Percentiles rank a stretch among this genome's conserved stretches.
Conservation (phyloP, 2,329 filamentous ascomycete species). For the Diaporthe helianthi region DNA sequence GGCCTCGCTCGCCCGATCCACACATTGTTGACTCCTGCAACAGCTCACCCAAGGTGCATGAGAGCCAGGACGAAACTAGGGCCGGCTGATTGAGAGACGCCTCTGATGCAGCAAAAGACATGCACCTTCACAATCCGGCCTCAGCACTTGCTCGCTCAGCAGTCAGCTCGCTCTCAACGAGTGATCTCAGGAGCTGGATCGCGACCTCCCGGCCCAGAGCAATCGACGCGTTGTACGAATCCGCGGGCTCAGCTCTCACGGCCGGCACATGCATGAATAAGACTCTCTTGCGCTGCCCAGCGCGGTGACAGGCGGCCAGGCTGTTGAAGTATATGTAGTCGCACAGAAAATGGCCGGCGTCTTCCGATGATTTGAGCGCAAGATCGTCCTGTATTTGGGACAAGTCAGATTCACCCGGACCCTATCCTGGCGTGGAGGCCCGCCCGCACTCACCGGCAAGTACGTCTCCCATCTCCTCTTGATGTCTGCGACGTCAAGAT, state of each 20-base stretch:
- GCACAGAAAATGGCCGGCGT: slow-evolving; percentile 77
- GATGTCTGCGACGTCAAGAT: slow-evolving; percentile 64
- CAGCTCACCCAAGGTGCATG: neutral
- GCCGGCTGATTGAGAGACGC: neutral
- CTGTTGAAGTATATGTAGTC: slow-evolving; percentile 81
- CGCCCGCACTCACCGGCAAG: slow-evolving; percentile 52
- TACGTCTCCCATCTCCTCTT: slow-evolving; percentile 61
- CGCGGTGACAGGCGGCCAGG: slow-evolving; percentile 62
- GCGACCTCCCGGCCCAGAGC: slow-evolving; percentile 58
- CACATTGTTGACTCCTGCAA: neutral
- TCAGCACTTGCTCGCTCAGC: slow-evolving; percentile 27
- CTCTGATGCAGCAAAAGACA: slow-evolving; percentile 1
- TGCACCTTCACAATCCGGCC: neutral
- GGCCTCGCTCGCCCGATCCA: neutral
- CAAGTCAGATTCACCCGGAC: slow-evolving; percentile 5
- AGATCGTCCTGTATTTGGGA: slow-evolving; percentile 44
- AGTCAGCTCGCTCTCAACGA: slow-evolving; percentile 59
- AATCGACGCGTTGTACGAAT: slow-evolving; percentile 57
- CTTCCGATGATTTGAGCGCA: slow-evolving; percentile 67
- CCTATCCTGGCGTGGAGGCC: neutral
- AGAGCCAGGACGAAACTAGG: neutral
- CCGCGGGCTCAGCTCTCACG: slow-evolving; percentile 76
- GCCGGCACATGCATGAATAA: slow-evolving; percentile 78
- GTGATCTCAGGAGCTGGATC: slow-evolving; percentile 61
- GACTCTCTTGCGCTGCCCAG: slow-evolving; percentile 56